These are phyloP conservation scores for Centella asiatica DNA, from an alignment of 129 eudicot genomes.

Conservation along the genomic window DNA sequence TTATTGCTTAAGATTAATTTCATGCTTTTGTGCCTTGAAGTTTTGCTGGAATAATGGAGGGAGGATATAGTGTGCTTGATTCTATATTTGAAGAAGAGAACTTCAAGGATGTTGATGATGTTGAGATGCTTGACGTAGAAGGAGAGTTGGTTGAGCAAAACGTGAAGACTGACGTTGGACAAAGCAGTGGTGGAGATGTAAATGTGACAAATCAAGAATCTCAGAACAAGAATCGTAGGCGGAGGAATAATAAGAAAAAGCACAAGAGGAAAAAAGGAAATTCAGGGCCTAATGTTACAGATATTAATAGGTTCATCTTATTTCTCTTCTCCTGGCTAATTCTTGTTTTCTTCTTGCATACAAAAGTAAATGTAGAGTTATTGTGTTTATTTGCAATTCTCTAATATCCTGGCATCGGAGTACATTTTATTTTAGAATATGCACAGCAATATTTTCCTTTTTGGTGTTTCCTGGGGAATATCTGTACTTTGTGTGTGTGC, in stretches of 20 bases:
- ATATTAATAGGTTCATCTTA: constrained; percentile 56
- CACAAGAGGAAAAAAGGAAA: constrained; percentile 31
- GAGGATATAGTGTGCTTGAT: constrained; percentile 61
- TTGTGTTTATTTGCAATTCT: not conserved
- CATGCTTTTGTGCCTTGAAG: too few relatives aligned
- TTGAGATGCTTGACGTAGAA: constrained; percentile 84
- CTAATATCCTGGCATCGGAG: too few relatives aligned
- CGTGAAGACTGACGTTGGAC: constrained; percentile 24
- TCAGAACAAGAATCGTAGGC: constrained; percentile 20
- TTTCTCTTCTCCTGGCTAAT: too few relatives aligned
- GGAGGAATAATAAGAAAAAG: constrained; percentile 40
- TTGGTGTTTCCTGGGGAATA: too few relatives aligned
- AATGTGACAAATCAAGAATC: constrained; percentile 26
- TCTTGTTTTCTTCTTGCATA: not conserved
- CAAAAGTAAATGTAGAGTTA: not conserved
- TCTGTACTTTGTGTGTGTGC: too few relatives aligned
- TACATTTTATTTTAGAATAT: too few relatives aligned
- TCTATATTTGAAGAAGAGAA: constrained; percentile 44
- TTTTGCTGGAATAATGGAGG: constrained; percentile 43
- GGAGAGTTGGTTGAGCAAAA: constrained; percentile 57
- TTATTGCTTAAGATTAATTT: too few relatives aligned
- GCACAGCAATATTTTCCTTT: too few relatives aligned
- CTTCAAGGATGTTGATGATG: constrained; percentile 51
- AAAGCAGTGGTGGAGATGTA: constrained; percentile 20
- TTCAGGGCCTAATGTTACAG: constrained; percentile 39